Base-by-base conservation (phyloP, 2,329 filamentous ascomycete genomes). In the Talaromyces piceae region DNA sequence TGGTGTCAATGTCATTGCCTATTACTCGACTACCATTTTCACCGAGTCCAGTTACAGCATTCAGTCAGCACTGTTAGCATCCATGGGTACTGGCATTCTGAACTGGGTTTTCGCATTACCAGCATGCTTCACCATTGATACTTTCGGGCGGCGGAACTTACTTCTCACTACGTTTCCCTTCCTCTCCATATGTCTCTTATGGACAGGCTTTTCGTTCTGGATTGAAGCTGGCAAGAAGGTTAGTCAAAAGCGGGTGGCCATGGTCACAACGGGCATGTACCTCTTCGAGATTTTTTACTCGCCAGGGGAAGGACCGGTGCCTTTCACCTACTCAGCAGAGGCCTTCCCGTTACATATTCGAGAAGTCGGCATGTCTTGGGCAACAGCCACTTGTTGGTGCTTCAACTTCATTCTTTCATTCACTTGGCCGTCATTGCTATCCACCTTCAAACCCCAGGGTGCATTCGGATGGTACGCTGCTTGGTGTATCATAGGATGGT, bases 71-170 rank as follows among this genome's bases (percentile, higher is more conserved):
- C 72, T 86, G 2, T 67, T 75, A 5, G 80, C 80, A 0, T 84
- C 81, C 0, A 75, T 85, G 54, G 82, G 82, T 0, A 84, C 80
- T 46, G 83, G 83, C 2, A 74, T 83, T 52, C 73, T 85, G 61
- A 85, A 86, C 60, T 85, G 79, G 69, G 65, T 85, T 22, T 85
- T 84, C 56, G 81, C 82, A 1, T 65, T 84, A 8, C 80, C 81
- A 0, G 81, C 81, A 1, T 73, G 85, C 49, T 80, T 81, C 59
- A 84, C 81, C 0, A 85, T 86, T 49, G 83, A 86, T 61, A 83
- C 77, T 0, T 85, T 80, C 58, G 83, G 83, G 5, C 76, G 83
- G 2, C 74, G 83, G 4, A 82, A 81, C 55, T 69, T 86, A 4
- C 71, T 85, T 1, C 68, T 85, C 1, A 75, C 76, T 5, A 86